Evolutionary conservation across 805 yeast genomes (phyloP), one percentile per base, ranked within the genome.

Genomic region (Henningerozyma blattae): DNA sequence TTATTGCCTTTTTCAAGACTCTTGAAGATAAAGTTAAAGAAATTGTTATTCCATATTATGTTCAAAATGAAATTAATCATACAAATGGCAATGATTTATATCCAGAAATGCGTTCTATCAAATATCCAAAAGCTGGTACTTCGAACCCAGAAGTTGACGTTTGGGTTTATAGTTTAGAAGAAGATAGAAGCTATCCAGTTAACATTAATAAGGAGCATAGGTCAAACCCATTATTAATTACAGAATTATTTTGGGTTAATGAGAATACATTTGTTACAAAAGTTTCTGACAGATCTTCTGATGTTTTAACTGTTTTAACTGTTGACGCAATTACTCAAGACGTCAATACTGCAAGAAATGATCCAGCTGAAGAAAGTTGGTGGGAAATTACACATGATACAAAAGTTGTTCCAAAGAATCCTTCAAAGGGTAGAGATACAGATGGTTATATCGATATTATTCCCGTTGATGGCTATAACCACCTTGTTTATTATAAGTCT

Each of bases 391-490:
- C 75, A 8, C 85, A 77, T 44, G 68, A 73, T 39, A 73, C 82
- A 2, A 54, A 65, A 17, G 70, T 58, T 47, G 62, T 81, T 27
- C 83, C 84, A 13, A 65, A 65, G 31, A 66, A 73, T 34, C 49
- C 47, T 1, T 35, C 53, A 2, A 47, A 48, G 6, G 64, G 65
- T 5, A 64, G 81, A 27, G 40, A 48, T 3, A 37, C 56, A 7
- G 78, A 77, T 44, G 93, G 93, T 1, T 91, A 91, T 56, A 70
- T 91, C 37, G 98, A 91, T 54, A 68, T 87, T 2, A 61, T 78
- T 14, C 75, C 75, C 4, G 62, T 72, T 18, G 65, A 72, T 39
- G 83, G 83, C 0, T 75, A 48, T 44, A 65, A 66, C 37, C 98
- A 91, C 55, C 62, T 91, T 41, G 97, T 86, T 0, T 87, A 80